Base-by-base conservation (phyloP, 768 basidiomycete genomes). In the Kwoniella dejecticola region DNA sequence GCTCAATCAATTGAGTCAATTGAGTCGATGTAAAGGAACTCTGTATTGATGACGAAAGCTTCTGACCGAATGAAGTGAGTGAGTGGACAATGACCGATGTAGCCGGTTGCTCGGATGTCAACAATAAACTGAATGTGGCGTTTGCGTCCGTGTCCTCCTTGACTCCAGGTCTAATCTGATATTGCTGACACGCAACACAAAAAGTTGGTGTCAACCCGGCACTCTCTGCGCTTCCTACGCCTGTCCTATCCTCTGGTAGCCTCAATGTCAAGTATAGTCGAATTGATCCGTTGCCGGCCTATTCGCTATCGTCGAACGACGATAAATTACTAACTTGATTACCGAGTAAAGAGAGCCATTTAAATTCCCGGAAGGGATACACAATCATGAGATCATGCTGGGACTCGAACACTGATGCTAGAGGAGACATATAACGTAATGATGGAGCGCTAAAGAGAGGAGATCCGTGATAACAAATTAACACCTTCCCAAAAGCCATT, bases 201-300 rank as follows among this genome's bases (percentile, higher is more conserved):
- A 74, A 73, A 71, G 73, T 75, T 64, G 73, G 62, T 71, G 63
- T 45, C 57, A 63, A 75, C 64, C 73, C 73, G 73, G 73, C 56
- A 53, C 73, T 72, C 68, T 50, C 63, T 72, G 52, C 73, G 73
- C 70, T 30, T 67, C 73, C 73, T 66, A 75, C 64, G 64, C 44
- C 60, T 52, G 66, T 75, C 73, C 68, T 48, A 67, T 62, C 73
- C 70, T 70, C 70, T 69, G 68, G 59, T 65, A 71, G 70, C 52
- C 56, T 55, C 67, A 71, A 71, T 66, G 73, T 64, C 68, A 75
- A 64, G 30, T 64, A 46, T 62, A 72, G 68, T 61, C 73, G 57
- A 66, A 66, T 62, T 75, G 73, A 69, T 75, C 73, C 70, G 70
- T 75, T 70, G 52, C 73, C 70, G 70, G 73, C 73, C 70, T 75